A percentile compares a stretch with the other conserved stretches of the same genome.
Conservation (phyloP, 1,284 basidiomycete species). For the Austroboletus niveus region DNA sequence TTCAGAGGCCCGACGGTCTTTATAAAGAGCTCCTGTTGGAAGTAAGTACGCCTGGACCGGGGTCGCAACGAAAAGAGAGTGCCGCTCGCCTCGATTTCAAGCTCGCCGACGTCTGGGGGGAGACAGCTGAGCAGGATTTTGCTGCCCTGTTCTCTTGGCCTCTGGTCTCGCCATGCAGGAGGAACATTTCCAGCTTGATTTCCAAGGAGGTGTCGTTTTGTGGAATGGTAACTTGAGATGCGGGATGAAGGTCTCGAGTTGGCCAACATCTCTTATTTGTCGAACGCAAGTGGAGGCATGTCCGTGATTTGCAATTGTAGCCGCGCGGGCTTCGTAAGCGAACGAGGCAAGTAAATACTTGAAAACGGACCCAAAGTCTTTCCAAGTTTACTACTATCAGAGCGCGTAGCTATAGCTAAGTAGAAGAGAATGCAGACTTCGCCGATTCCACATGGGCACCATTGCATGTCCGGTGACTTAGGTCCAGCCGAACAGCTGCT, state of each 20-base stretch:
- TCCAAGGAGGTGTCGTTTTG: conserved; percentile 58
- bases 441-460: too few species aligned
- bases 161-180: conserved; percentile 57
- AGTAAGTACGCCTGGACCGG: conserved; percentile 8
- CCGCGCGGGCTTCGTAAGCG: conserved; percentile 1
- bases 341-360: too few species aligned
- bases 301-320: conserved; percentile 10
- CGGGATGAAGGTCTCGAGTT: conserved; percentile 28
- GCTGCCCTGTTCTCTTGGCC: conserved; percentile 46
- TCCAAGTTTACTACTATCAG: too few species aligned
- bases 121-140: conserved; percentile 69
- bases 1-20: conserved; percentile 73
- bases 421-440: too few species aligned
- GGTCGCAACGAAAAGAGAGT: neutral
- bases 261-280: conserved; percentile 10
- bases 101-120: conserved; percentile 66
- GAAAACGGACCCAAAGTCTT: too few species aligned
- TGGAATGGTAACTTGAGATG: conserved; percentile 48
- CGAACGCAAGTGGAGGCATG: too few species aligned
- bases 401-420: too few species aligned
- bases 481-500: too few species aligned
- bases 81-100: conserved; percentile 63
- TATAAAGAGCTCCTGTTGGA: conserved; percentile 59
- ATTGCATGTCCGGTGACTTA: too few species aligned
- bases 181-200: conserved; percentile 49